phyloP scores from a whole-genome alignment of 2,329 filamentous ascomycete species.

The Phyllosticta capitalensis region DNA sequence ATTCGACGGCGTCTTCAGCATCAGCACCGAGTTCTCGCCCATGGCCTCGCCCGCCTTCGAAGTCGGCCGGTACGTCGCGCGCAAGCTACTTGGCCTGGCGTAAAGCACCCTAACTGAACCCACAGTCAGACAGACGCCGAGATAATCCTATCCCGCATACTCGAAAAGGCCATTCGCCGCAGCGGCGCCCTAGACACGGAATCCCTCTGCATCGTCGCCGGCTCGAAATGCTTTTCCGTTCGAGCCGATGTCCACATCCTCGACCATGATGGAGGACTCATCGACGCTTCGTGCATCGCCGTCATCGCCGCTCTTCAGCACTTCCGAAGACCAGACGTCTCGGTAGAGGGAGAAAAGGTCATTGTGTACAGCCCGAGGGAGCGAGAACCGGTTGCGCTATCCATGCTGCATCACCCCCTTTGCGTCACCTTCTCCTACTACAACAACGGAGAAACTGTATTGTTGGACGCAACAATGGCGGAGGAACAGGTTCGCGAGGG shows the following conservation, averaged over 20 bases:
- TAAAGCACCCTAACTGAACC: slow-evolving; percentile 17
- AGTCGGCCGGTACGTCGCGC: slow-evolving; percentile 53
- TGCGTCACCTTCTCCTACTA: slow-evolving; percentile 87
- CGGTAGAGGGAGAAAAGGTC: slow-evolving; percentile 72
- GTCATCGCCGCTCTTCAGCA: slow-evolving; percentile 82
- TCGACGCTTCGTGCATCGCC: slow-evolving; percentile 77
- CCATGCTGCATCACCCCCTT: slow-evolving; percentile 84
- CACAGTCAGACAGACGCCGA: slow-evolving; percentile 69
- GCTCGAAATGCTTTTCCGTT: slow-evolving; percentile 82
- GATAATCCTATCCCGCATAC: slow-evolving; percentile 72
- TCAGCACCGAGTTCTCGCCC: slow-evolving; percentile 80
- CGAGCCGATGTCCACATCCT: slow-evolving; percentile 88
- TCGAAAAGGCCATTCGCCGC: slow-evolving; percentile 89
- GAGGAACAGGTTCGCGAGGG: slow-evolving; percentile 70
- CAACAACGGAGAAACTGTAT: slow-evolving; percentile 58
- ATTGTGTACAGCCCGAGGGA: slow-evolving; percentile 78
- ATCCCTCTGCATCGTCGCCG: slow-evolving; percentile 86
- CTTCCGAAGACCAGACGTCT: slow-evolving; percentile 83
- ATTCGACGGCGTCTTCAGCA: slow-evolving; percentile 92
- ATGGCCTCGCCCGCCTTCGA: slow-evolving; percentile 90
- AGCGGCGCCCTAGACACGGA: slow-evolving; percentile 91
- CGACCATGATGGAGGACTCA: slow-evolving; percentile 80
- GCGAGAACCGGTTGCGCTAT: slow-evolving; percentile 80
- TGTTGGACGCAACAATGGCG: slow-evolving; percentile 62
- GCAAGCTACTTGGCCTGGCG: slow-evolving; percentile 6